These are phyloP conservation scores for Penicillium egyptiacum DNA, from an alignment of 495 filamentous ascomycete species.

Conservation along the genomic window DNA sequence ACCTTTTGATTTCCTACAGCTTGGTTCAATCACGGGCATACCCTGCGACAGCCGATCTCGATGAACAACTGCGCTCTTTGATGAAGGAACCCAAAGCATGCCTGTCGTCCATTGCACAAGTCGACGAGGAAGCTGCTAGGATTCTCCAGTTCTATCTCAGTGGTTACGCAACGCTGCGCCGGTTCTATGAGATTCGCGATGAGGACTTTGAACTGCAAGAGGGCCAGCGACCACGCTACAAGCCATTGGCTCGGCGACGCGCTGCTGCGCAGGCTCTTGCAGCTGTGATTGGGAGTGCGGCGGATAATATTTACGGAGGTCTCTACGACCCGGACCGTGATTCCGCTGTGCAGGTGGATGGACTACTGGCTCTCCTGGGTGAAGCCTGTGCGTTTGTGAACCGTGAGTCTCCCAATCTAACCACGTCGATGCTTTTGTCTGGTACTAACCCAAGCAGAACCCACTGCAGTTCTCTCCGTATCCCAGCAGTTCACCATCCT, in stretches of 20 bases:
- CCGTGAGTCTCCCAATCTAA: slow-evolving; percentile 42
- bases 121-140: slow-evolving; percentile 74
- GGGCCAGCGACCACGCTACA: slow-evolving; percentile 44
- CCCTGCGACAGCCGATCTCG: slow-evolving; percentile 65
- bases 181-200: slow-evolving; percentile 85
- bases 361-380: slow-evolving; percentile 76
- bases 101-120: slow-evolving; percentile 60
- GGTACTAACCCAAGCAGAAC: slow-evolving; percentile 33
- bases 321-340: slow-evolving; percentile 76
- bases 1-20: slow-evolving; percentile 82
- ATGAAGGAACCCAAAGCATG: slow-evolving; percentile 65
- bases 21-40: slow-evolving; percentile 79
- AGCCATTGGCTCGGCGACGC: slow-evolving; percentile 55
- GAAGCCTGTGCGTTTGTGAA: slow-evolving; percentile 76
- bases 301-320: slow-evolving; percentile 85
- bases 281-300: slow-evolving; percentile 76
- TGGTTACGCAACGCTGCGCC: slow-evolving; percentile 83
- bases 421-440: not conserved
- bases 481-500: slow-evolving; percentile 73
- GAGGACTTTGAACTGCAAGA: slow-evolving; percentile 46
- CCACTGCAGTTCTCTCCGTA: slow-evolving; percentile 42
- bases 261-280: slow-evolving; percentile 71
- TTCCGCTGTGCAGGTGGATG: slow-evolving; percentile 81
- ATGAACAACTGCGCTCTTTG: slow-evolving; percentile 62
- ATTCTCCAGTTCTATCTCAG: slow-evolving; percentile 80